These are phyloP conservation scores for Emmonsia crescens DNA, from an alignment of 2,329 filamentous ascomycete species.

Conservation along the genomic window DNA sequence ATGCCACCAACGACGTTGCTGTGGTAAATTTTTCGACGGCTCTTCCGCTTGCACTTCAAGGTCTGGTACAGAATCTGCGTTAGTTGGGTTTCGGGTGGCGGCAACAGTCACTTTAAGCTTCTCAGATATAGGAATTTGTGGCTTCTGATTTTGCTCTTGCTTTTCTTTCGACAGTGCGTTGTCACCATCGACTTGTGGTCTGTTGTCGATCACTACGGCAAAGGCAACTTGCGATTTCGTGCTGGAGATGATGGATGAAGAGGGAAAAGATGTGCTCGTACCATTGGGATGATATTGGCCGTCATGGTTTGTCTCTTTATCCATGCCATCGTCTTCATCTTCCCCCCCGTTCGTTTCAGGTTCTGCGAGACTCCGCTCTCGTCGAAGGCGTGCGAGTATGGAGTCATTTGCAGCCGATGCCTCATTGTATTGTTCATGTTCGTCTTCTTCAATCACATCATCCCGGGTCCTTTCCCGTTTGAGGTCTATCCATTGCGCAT, in stretches of 20 bases:
- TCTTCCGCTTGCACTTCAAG: slow-evolving; percentile 13
- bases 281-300: slow-evolving; percentile 5
- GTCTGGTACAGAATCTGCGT: slow-evolving; percentile 9
- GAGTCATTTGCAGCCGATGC: slow-evolving; percentile 22
- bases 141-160: not conserved
- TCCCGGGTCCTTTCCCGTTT: slow-evolving; percentile 17
- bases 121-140: slow-evolving; percentile 7
- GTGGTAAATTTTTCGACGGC: slow-evolving; percentile 15
- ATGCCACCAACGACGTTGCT: slow-evolving; percentile 49
- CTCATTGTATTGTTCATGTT: slow-evolving; percentile 24
- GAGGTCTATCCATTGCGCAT: slow-evolving; percentile 25
- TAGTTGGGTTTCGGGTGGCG: slow-evolving; percentile 1
- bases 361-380: slow-evolving; percentile 12
- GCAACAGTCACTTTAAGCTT: slow-evolving; percentile 4
- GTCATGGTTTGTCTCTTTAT: slow-evolving; percentile 6
- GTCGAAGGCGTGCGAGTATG: slow-evolving; percentile 23
- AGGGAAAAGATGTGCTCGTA: slow-evolving; percentile 8
- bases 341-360: slow-evolving; percentile 11
- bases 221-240: slow-evolving; percentile 5
- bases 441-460: slow-evolving; percentile 23
- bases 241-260: slow-evolving; percentile 11
- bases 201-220: slow-evolving; percentile 15
- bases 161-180: not conserved
- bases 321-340: slow-evolving; percentile 3
- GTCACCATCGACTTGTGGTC: not conserved